These are phyloP conservation scores for Chlamydomonas eustigma DNA, from an alignment of 139 green algal genomes.

Conservation along the genomic window DNA sequence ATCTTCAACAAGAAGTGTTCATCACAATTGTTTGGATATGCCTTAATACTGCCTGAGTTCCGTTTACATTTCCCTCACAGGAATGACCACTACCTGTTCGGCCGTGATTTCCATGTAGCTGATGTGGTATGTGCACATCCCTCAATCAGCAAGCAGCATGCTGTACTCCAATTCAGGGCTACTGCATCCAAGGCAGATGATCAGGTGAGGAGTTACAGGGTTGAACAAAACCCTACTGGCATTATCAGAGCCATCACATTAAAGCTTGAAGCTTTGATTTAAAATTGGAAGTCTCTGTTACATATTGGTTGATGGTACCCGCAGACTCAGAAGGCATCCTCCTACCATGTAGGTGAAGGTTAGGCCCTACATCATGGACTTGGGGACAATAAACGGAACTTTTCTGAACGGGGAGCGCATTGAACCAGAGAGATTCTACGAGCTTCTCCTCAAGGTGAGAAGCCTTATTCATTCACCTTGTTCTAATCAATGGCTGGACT, in stretches of 20 bases:
- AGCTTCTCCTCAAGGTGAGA: constrained; percentile 74
- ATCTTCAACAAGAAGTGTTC: too few relatives aligned
- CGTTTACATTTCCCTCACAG: too few relatives aligned
- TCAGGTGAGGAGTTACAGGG: too few relatives aligned
- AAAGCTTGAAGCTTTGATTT: neutral
- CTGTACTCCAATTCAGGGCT: constrained; percentile 81
- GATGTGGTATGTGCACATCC: constrained; percentile 95
- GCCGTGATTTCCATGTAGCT: constrained; percentile 75
- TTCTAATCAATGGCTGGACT: neutral
- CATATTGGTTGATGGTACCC: neutral
- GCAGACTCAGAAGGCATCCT: too few relatives aligned
- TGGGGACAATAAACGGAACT: constrained; percentile 91
- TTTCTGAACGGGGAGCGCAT: constrained; percentile 86
- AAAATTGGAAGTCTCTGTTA: neutral
- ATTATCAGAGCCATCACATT: too few relatives aligned
- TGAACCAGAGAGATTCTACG: constrained; percentile 78
- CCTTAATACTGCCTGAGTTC: too few relatives aligned
- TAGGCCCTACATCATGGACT: constrained; percentile 92
- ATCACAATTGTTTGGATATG: too few relatives aligned
- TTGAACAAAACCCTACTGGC: too few relatives aligned
- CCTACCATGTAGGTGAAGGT: constrained; percentile 11
- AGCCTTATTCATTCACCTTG: neutral
- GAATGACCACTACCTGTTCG: constrained; percentile 85
- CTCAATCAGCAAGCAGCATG: constrained; percentile 95
- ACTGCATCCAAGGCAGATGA: neutral